Base-by-base conservation (phyloP, 140 eudicot genomes). In the Ambrosia hybrid region DNA sequence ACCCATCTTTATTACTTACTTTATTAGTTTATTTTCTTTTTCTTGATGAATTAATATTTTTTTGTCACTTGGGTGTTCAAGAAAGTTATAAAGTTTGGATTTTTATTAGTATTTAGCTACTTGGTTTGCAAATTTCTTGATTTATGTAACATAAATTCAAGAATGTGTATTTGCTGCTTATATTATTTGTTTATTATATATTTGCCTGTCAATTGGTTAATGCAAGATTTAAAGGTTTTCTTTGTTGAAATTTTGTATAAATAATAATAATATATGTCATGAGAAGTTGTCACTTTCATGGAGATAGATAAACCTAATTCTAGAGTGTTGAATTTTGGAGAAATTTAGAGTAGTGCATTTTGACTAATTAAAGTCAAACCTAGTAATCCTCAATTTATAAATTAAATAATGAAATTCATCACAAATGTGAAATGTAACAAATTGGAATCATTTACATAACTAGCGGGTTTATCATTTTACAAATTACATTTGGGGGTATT, bases 241-340 rank as follows among this genome's bases (percentile, higher is more conserved):
- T 33, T 30, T 30, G 9, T 80, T 57, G 51, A 53, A 38, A 51
- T 76, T 73, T 72, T 65, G 0, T 38, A 57, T 10, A 9, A 30
- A 46, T 34, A 41, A 14, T 49, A 39, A n/a, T 5, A 51, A 71
- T 72, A 1, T 10, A 53, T 26, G 63, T 78, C 56, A 34, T 36
- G 21, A 56, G 36, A 70, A 51, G 4, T 56, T 79, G 75, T 49
- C 80, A 68, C 67, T 76, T 49, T 58, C 74, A 56, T 34, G 56
- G 71, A 63, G 57, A 67, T 68, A 49, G 57, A 67, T 68, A 49
- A 6, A 61, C 63, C 68, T 52, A 70, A 73, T 65, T 68, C 67
- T 80, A 80, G 81, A 86, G 81, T 78, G 81, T 81, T 57, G 66
- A 72, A 72, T 72, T 45, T 17, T 71, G 68, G 76, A 56, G 43